These are phyloP conservation scores for Aspergillus homomorphus DNA, from an alignment of 495 filamentous ascomycete genomes.

Conservation along the genomic window DNA sequence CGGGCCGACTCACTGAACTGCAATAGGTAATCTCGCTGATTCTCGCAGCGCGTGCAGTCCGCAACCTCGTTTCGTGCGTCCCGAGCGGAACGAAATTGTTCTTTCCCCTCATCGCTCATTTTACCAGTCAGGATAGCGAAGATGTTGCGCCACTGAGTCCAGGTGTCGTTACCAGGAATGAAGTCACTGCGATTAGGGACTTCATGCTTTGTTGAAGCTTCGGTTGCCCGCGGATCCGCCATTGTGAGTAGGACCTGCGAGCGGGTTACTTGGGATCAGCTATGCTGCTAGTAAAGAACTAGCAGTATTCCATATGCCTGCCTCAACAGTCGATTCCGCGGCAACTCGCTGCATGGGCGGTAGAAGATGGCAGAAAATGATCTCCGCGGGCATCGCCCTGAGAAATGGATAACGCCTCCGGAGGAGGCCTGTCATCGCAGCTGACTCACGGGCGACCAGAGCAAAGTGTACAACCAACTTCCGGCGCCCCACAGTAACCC, in stretches of 20 bases:
- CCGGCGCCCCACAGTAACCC: background rate
- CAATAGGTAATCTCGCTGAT: constrained; percentile 74
- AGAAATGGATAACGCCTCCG: too few species aligned
- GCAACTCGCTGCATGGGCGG: constrained; percentile 35
- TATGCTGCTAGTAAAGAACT: background rate
- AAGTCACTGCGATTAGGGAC: constrained; percentile 26
- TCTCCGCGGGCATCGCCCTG: background rate
- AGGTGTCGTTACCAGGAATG: constrained; percentile 57
- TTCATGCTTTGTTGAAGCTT: constrained; percentile 18
- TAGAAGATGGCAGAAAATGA: constrained; percentile 30
- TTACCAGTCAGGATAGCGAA: constrained; percentile 72
- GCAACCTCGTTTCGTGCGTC: constrained; percentile 63
- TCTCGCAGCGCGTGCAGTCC: constrained; percentile 76
- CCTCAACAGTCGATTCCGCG: constrained; percentile 17
- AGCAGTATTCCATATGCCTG: background rate
- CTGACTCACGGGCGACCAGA: background rate
- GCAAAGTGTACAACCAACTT: background rate
- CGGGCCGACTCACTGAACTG: constrained; percentile 54
- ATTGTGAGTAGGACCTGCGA: constrained; percentile 20
- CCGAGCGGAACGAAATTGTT: constrained; percentile 65
- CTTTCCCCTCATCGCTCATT: constrained; percentile 63
- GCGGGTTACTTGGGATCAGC: background rate
- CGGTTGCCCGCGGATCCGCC: constrained; percentile 33
- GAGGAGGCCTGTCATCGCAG: too few species aligned
- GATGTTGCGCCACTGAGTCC: constrained; percentile 70